Evolutionary conservation across 2,329 filamentous ascomycete genomes (phyloP).

Genomic region (Thelonectria rubi): DNA sequence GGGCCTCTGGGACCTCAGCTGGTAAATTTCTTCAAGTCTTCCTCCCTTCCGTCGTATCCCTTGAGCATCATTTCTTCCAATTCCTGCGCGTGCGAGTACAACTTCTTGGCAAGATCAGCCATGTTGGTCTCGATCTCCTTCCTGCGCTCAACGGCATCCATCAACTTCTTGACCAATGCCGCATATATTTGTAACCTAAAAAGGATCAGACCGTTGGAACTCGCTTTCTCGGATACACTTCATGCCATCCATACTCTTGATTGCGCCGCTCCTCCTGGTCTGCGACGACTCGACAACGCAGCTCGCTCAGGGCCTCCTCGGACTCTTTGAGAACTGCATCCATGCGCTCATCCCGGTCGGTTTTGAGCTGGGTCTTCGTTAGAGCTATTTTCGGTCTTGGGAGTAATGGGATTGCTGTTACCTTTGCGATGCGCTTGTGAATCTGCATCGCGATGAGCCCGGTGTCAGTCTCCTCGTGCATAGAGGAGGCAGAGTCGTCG

Average conservation of each 20-base stretch:
- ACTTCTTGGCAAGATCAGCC: constrained; percentile 34
- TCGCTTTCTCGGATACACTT: neutral
- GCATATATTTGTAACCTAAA: constrained; percentile 32
- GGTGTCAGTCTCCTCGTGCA: constrained; percentile 36
- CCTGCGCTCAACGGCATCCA: constrained; percentile 38
- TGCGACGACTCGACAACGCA: constrained; percentile 36
- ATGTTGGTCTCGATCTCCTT: constrained; percentile 43
- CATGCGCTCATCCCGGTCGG: constrained; percentile 41
- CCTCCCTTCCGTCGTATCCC: constrained; percentile 42
- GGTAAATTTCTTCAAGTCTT: constrained; percentile 31
- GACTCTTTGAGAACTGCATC: constrained; percentile 38
- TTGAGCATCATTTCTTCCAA: constrained; percentile 45
- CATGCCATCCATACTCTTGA: constrained; percentile 32
- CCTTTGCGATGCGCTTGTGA: constrained; percentile 43
- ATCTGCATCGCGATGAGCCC: constrained; percentile 36
- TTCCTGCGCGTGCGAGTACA: constrained; percentile 31
- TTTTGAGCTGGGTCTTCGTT: constrained; percentile 42
- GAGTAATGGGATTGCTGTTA: constrained; percentile 5
- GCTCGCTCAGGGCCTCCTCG: constrained; percentile 35
- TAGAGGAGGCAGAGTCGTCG: constrained; percentile 28
- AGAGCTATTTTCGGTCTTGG: neutral
- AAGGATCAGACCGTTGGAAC: neutral
- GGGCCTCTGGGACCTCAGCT: neutral
- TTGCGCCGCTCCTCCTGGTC: constrained; percentile 38
- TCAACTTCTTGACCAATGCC: constrained; percentile 30